phyloP scores from a whole-genome alignment of 768 basidiomycete genomes.

The Grammothele lineata region DNA sequence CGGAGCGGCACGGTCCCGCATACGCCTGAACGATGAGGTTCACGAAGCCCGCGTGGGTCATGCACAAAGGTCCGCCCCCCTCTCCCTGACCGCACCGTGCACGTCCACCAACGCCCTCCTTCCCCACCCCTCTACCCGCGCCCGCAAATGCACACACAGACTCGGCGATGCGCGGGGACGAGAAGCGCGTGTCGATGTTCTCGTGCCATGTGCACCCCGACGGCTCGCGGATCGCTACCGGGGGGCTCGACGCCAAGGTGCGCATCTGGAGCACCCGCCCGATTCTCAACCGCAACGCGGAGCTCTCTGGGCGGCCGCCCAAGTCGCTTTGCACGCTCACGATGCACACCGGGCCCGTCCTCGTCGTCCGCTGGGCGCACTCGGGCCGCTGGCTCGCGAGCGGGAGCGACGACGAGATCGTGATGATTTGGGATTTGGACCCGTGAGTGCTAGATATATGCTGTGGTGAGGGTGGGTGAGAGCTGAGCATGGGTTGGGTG shows the following conservation, averaged over 20 bases:
- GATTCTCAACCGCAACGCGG: constrained; percentile 72
- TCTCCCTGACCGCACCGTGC: not conserved
- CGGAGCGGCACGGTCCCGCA: no score
- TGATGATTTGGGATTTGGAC: constrained; percentile 97
- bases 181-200: constrained; percentile 83
- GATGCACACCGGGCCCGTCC: constrained; percentile 91
- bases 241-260: constrained; percentile 92
- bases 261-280: constrained; percentile 98
- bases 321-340: constrained; percentile 88
- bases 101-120: no score
- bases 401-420: constrained; percentile 92
- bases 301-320: constrained; percentile 66
- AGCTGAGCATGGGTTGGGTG: no score
- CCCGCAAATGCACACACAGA: constrained; percentile 31
- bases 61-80: constrained; percentile 56
- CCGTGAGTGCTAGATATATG: constrained; percentile 58
- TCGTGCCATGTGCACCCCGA: constrained; percentile 94
- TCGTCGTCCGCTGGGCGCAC: constrained; percentile 91
- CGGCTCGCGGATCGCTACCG: constrained; percentile 94
- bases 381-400: constrained; percentile 92
- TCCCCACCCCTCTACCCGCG: no score
- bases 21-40: constrained; percentile 73
- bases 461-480: no score
- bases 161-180: constrained; percentile 53
- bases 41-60: constrained; percentile 87